Evolutionary conservation across 2,329 filamentous ascomycete genomes (phyloP).

Genomic region (Macroventuria anomochaeta): DNA sequence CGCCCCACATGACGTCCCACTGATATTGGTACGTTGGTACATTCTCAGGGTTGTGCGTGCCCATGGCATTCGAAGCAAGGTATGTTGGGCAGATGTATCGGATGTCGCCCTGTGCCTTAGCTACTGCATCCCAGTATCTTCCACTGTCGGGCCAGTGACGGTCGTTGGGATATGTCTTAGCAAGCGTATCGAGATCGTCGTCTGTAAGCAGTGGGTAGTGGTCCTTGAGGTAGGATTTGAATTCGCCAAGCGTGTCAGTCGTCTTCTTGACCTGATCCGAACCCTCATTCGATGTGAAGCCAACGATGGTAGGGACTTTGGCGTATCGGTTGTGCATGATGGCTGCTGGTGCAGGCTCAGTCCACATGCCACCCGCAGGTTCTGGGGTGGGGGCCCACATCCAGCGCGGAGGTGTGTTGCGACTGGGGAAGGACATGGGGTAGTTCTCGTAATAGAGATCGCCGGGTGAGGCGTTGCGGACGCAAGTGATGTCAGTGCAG

Average conservation of each 20-base stretch:
- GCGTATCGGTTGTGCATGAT: slow-evolving; percentile 37
- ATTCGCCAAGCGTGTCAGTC: slow-evolving; percentile 48
- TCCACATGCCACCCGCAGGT: slow-evolving; percentile 38
- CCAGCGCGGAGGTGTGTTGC: slow-evolving; percentile 42
- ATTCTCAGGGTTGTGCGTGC: slow-evolving; percentile 32
- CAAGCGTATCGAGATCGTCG: slow-evolving; percentile 52
- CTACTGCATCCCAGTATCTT: slow-evolving; percentile 41
- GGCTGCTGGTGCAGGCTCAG: slow-evolving; percentile 35
- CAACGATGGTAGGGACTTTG: slow-evolving; percentile 42
- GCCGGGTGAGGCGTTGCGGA: slow-evolving; percentile 34
- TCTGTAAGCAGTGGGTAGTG: slow-evolving; percentile 59
- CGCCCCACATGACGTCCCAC: slow-evolving; percentile 44
- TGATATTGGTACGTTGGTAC: slow-evolving; percentile 43
- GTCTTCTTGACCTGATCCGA: slow-evolving; percentile 49
- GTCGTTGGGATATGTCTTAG: slow-evolving; percentile 41
- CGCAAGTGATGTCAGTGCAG: slow-evolving; percentile 40
- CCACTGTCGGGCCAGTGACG: slow-evolving; percentile 44
- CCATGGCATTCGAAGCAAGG: slow-evolving; percentile 41
- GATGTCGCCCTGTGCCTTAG: slow-evolving; percentile 44
- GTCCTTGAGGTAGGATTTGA: slow-evolving; percentile 43
- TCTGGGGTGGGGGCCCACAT: slow-evolving; percentile 47
- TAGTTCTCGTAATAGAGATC: slow-evolving; percentile 45
- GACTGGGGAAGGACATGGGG: slow-evolving; percentile 42
- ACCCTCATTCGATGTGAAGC: slow-evolving; percentile 49
- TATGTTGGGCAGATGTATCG: slow-evolving; percentile 46